phyloP scores from a whole-genome alignment of 2,329 filamentous ascomycete species.

The Diaporthe sp. region DNA sequence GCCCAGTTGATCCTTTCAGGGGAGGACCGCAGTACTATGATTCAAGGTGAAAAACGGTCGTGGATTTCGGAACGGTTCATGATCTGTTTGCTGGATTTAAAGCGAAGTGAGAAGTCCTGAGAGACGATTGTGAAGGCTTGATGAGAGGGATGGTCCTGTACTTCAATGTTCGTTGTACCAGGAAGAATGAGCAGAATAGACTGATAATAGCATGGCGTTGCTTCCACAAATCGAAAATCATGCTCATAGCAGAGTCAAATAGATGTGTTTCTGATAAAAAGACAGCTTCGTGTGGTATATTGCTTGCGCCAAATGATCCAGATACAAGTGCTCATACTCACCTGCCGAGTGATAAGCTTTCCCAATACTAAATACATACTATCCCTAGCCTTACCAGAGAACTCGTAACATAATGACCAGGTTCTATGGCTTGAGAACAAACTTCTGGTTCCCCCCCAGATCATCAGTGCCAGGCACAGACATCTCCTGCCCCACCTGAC shows the following conservation, averaged over 20 bases:
- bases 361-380: too few relatives aligned
- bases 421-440: neutral
- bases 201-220: neutral
- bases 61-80: neutral
- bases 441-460: neutral
- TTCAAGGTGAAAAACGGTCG: neutral
- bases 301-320: too few relatives aligned
- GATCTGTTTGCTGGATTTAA: neutral
- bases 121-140: neutral
- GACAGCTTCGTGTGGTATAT: neutral
- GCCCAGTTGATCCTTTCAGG: neutral
- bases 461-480: neutral
- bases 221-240: neutral
- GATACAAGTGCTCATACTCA: neutral
- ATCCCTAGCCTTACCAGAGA: too few relatives aligned
- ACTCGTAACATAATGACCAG: neutral
- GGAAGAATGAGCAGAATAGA: neutral
- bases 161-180: neutral
- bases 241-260: too few relatives aligned
- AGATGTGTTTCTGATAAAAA: neutral
- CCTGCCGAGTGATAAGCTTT: neutral
- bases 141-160: neutral
- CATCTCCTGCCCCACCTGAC: conserved; percentile 6
- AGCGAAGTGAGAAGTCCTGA: too few relatives aligned
- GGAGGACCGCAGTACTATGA: conserved; percentile 24